These are phyloP conservation scores for Starmerella bombi DNA, from an alignment of 805 yeast genomes.

Conservation along the genomic window DNA sequence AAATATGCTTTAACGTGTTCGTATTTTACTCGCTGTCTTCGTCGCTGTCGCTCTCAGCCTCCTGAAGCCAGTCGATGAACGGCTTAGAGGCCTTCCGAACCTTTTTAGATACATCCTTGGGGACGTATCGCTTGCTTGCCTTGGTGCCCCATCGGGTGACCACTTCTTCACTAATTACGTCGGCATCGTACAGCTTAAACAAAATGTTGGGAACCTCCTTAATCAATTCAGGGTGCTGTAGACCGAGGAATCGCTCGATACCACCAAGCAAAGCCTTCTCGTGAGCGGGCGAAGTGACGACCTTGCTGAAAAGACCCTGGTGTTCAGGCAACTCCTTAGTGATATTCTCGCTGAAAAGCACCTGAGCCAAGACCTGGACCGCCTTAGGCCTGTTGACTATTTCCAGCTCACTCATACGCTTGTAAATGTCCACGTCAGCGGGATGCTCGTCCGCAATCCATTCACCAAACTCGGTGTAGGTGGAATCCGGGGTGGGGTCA, in stretches of 20 bases:
- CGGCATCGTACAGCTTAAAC: slow-evolving; percentile 68
- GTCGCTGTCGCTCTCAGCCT: slow-evolving; percentile 66
- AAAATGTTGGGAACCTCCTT: slow-evolving; percentile 68
- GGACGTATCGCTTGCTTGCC: slow-evolving; percentile 84
- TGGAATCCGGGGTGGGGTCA: slow-evolving; percentile 33
- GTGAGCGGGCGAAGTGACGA: slow-evolving; percentile 43
- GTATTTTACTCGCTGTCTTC: too few relatives aligned
- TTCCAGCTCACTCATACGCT: slow-evolving; percentile 70
- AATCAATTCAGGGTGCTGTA: slow-evolving; percentile 60
- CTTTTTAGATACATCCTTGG: slow-evolving; percentile 82
- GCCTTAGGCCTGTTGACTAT: slow-evolving; percentile 61
- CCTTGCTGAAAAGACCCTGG: slow-evolving; percentile 67
- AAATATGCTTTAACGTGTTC: too few relatives aligned
- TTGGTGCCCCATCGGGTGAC: slow-evolving; percentile 76
- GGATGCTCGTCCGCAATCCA: slow-evolving; percentile 64
- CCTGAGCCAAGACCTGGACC: slow-evolving; percentile 84
- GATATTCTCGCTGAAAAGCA: slow-evolving; percentile 59
- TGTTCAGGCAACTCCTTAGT: slow-evolving; percentile 61
- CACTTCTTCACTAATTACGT: slow-evolving; percentile 71
- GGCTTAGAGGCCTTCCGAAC: slow-evolving; percentile 95
- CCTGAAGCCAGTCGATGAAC: slow-evolving; percentile 85
- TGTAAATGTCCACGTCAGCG: slow-evolving; percentile 87
- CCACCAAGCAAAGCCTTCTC: slow-evolving; percentile 93
- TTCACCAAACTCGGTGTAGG: slow-evolving; percentile 69
- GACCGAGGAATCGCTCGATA: slow-evolving; percentile 80